phyloP scores from a whole-genome alignment of 2,329 filamentous ascomycete species.

The Decorospora gaudefroyi region DNA sequence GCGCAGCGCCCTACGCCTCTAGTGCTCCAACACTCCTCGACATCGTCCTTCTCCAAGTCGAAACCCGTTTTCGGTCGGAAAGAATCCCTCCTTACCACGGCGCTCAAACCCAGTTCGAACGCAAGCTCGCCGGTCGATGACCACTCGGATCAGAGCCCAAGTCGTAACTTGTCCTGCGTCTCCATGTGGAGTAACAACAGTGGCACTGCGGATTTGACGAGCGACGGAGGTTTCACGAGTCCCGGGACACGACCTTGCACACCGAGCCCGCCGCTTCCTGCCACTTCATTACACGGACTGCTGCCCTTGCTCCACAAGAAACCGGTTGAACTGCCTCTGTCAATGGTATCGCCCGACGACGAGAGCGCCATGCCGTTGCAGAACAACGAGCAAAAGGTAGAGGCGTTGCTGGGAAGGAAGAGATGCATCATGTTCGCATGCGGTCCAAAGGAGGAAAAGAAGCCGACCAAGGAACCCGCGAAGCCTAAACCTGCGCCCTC shows the following conservation, averaged over 20 bases:
- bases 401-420: conserved; percentile 72
- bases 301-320: conserved; percentile 48
- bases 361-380: conserved; percentile 36
- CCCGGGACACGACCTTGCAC: conserved; percentile 80
- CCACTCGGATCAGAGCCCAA: conserved; percentile 43
- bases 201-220: conserved; percentile 87
- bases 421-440: conserved; percentile 94
- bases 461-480: conserved; percentile 36
- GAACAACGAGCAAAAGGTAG: conserved; percentile 61
- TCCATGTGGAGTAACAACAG: conserved; percentile 82
- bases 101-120: conserved; percentile 63
- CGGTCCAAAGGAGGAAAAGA: conserved; percentile 56
- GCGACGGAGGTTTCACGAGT: conserved; percentile 87
- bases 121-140: conserved; percentile 49
- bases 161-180: conserved; percentile 56
- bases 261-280: conserved; percentile 80
- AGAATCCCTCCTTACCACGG: conserved; percentile 84
- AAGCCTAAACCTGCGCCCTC: conserved; percentile 27
- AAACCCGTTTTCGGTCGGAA: conserved; percentile 60
- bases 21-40: conserved; percentile 46
- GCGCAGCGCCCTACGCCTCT: conserved; percentile 51
- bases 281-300: conserved; percentile 53
- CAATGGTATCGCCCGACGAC: conserved; percentile 47
- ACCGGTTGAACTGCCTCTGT: conserved; percentile 44
- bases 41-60: conserved; percentile 54